Evolutionary conservation across 345 rosid species (phyloP), one percentile per base, ranked within the genome.

Genomic region (Arabis alpina): DNA sequence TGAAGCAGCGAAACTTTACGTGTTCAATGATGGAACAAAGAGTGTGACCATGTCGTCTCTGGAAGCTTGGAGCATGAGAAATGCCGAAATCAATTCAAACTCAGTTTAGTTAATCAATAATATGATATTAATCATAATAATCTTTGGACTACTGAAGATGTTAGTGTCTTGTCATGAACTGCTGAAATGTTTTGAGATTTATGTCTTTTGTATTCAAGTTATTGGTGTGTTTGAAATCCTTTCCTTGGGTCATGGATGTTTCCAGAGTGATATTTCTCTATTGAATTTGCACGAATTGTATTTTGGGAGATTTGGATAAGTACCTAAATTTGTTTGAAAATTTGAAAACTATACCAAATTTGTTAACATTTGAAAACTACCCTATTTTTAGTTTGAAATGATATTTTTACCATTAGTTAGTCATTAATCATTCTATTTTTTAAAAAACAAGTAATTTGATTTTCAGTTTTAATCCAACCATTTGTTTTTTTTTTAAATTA

Each of bases 1-100:
- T 36, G 80, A 76, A 19, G 70, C 50, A 10, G 73, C 85, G 42
- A 75, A 59, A 60, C 75, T 81, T n/a, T 79, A 61, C 11, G 72
- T 75, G 41, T 83, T 83, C 73, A 83, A 87, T 73, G 79, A 84
- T 71, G 92, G 90, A 10, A 64, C 81, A 9, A 43, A 6, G 2
- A 37, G 61, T 62, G 85, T 86, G 14, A 58, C 24, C 19, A 78
- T 82, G 42, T 43, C 83, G 27, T 75, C 70, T 6, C 40, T 86
- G n/a, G 79, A 68, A 57, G 94, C 87, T 11, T 91, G 92, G 94
- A 85, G 81, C 68, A 85, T 87, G 86, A 77, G 82, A 51, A 76
- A 74, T 28, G 92, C 92, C 8, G 57, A 53, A 36, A 51, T 84
- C 64, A 71, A 59, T 68, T 9, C 37, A 39, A 63, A 52, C 34